Evolutionary conservation across 768 basidiomycete species (phyloP).

Genomic region (Rhizopogon vulgaris): DNA sequence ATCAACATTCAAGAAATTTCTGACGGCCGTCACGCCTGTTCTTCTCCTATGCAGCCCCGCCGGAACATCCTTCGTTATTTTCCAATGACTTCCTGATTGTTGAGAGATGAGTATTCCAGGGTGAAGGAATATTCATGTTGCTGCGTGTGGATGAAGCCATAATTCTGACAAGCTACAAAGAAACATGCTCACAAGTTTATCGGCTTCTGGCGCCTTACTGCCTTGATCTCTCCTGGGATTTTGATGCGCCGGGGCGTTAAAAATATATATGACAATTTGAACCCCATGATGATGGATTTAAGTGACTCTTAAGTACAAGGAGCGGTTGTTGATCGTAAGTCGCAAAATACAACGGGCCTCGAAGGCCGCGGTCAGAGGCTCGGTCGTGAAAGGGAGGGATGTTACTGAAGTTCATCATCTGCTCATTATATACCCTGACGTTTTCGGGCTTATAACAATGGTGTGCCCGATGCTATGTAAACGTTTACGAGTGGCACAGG

Average conservation of each 20-base stretch:
- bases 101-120: slow-evolving; percentile 22
- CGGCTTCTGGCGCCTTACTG: slow-evolving; percentile 17
- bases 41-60: slow-evolving; percentile 2
- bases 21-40: slow-evolving; percentile 8
- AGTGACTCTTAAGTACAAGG: neutral
- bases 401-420: neutral
- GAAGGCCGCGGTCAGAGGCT: neutral
- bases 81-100: slow-evolving; percentile 28
- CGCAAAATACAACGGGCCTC: neutral
- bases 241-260: slow-evolving; percentile 47
- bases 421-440: slow-evolving; percentile 9
- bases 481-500: neutral
- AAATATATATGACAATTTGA: slow-evolving; percentile 48
- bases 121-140: slow-evolving; percentile 20
- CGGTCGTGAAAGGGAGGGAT: neutral
- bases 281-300: slow-evolving; percentile 2
- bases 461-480: neutral
- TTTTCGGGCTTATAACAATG: neutral
- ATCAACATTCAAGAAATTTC: slow-evolving; percentile 7
- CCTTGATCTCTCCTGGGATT: slow-evolving; percentile 37
- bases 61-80: neutral
- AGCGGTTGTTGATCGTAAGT: neutral
- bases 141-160: slow-evolving; percentile 1
- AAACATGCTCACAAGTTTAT: slow-evolving; percentile 18
- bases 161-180: neutral